A percentile compares a stretch with the other conserved stretches of the same genome.
Evolutionary conservation across 805 yeast species (phyloP).

Genomic region (Ogataea allantospora): DNA sequence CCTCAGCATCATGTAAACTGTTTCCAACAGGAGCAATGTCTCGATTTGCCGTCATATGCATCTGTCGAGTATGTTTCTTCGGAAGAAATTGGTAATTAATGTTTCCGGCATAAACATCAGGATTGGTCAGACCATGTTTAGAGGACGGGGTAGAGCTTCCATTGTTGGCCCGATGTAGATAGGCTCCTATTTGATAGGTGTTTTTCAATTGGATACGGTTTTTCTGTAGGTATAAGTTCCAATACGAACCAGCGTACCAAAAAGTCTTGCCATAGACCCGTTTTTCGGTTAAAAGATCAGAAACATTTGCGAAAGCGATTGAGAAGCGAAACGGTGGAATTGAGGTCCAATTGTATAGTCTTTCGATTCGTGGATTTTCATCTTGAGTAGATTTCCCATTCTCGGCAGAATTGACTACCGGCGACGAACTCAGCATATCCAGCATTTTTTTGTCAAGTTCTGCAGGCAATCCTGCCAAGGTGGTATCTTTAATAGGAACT

Average conservation of each 20-base stretch:
- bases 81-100: constrained; percentile 28
- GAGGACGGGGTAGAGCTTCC: constrained; percentile 36
- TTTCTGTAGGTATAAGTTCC: constrained; percentile 56
- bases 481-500: constrained; percentile 47
- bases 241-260: constrained; percentile 63
- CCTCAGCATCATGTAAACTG: constrained; percentile 16
- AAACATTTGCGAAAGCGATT: constrained; percentile 48
- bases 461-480: constrained; percentile 44
- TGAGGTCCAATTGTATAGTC: constrained; percentile 37
- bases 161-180: constrained; percentile 48
- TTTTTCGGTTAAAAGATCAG: constrained; percentile 42
- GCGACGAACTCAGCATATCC: constrained; percentile 23
- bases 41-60: constrained; percentile 4
- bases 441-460: constrained; percentile 31
- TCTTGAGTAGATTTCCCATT: constrained; percentile 30
- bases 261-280: constrained; percentile 50
- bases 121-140: constrained; percentile 40
- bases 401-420: constrained; percentile 13
- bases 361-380: constrained; percentile 15
- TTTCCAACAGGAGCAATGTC: constrained; percentile 6
- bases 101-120: constrained; percentile 35
- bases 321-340: constrained; percentile 57
- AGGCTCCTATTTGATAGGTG: constrained; percentile 53
- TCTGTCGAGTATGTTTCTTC: constrained; percentile 12
- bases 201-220: constrained; percentile 38